Evolutionary conservation across 2,329 filamentous ascomycete species (phyloP), one percentile per base, ranked within the genome.

Genomic region (Colletotrichum sp.): DNA sequence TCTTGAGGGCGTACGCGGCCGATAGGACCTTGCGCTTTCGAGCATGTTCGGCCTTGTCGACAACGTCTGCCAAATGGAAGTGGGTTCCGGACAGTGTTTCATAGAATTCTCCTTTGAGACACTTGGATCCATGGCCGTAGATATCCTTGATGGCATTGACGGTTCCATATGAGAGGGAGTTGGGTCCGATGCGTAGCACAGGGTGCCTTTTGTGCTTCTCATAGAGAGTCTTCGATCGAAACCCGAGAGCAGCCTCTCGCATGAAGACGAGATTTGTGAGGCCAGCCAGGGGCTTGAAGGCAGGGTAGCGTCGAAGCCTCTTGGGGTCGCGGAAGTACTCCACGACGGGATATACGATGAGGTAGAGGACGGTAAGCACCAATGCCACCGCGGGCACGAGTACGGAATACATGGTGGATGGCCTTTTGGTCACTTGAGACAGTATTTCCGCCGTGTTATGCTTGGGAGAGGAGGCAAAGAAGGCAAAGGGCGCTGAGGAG

Each of bases 1-100:
- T 90, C 81, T 89, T 89, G 64, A 89, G 80, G 0, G 89, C 89
- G 71, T 90, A 90, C 1, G 89, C 89, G 0, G 85, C 85, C 3
- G 88, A 87, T 2, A 91, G 80, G 2, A 89, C 83, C 71, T 88
- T 87, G 26, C 89, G 86, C 80, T 91, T 90, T 13, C 87, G 83
- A 3, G 86, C 84, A 76, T 91, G 90, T 7, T 90, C 88, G 9
- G 82, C 79, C 81, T 88, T 89, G 79, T 91, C 88, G 10, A 88
- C 79, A 5, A 89, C 88, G 79, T 91, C 89, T 24, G 88, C 88
- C 4, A 91, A 85, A 70, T 91, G 87, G 77, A 82, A 87, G 79
- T 91, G 89, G 0, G 86, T 85, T 3, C 89, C 88, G 1, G 88
- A 82, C 1, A 85, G 83, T 28, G 86, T 80, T 10, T 83, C 77